Conservation (phyloP, 208 protist genomes). For the Zelonia costaricensis region DNA sequence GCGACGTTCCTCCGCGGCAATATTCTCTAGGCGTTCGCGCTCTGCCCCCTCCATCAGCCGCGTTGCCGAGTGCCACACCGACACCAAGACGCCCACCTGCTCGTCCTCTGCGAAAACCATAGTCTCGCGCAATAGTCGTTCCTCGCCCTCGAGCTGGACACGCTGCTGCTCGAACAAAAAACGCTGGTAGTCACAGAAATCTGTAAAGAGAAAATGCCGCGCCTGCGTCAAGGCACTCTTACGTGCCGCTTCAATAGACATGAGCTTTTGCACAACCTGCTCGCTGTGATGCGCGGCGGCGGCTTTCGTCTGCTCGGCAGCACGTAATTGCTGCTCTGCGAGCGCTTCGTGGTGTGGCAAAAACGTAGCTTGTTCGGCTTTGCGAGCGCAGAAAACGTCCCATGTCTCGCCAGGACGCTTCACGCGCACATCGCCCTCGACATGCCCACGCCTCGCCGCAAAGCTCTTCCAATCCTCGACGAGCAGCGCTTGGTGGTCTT, state of each 20-base stretch:
- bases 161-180: constrained; percentile 35
- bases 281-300: too few relatives aligned
- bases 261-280: constrained; percentile 38
- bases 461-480: constrained; percentile 64
- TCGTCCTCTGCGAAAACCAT: constrained; percentile 27
- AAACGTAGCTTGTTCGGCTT: constrained; percentile 28
- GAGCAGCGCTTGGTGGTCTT: constrained; percentile 64
- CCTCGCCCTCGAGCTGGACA: constrained; percentile 29
- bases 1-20: constrained; percentile 4
- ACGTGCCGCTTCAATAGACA: constrained; percentile 35
- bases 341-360: constrained; percentile 27
- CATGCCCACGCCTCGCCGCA: constrained; percentile 33
- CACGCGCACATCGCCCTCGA: constrained; percentile 43
- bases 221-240: constrained; percentile 15
- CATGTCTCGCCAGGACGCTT: constrained; percentile 85
- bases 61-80: constrained; percentile 12
- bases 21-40: constrained; percentile 4
- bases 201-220: constrained; percentile 53
- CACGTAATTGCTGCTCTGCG: constrained; percentile 25
- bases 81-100: constrained; percentile 17
- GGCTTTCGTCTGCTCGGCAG: too few relatives aligned
- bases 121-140: constrained; percentile 40
- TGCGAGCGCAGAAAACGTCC: constrained; percentile 57
- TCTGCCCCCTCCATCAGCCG: constrained; percentile 1
- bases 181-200: constrained; percentile 66